A percentile compares a stretch with the other conserved stretches of the same genome.
phyloP scores from a whole-genome alignment of 306 rosid species.

The Rubus idaeus region DNA sequence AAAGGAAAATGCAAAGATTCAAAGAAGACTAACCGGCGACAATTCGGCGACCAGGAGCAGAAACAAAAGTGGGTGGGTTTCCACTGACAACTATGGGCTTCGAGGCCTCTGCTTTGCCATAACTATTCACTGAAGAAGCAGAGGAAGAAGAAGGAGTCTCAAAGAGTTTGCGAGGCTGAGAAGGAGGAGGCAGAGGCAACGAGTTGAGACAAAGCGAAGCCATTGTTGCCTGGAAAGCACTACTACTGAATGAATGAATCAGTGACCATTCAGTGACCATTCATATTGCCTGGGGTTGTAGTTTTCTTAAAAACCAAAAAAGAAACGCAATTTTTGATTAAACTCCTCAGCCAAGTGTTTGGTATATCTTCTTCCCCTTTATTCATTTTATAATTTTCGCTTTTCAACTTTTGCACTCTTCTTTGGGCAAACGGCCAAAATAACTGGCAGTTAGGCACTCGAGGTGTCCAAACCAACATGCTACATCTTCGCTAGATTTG shows the following conservation, averaged over 20 bases:
- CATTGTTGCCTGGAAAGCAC: constrained; percentile 40
- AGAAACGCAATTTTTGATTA: neutral
- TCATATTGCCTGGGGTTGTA: neutral
- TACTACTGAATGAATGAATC: neutral
- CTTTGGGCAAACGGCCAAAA: neutral
- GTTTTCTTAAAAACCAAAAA: neutral
- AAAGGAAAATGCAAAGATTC: neutral
- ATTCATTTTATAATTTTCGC: neutral
- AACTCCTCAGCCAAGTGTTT: constrained; percentile 32
- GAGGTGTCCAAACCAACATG: neutral
- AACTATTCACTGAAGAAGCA: constrained; percentile 40
- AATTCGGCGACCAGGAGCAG: constrained; percentile 92
- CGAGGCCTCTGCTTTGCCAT: constrained; percentile 23
- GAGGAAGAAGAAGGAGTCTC: constrained; percentile 33
- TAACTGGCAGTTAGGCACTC: neutral
- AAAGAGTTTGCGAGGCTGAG: constrained; percentile 51
- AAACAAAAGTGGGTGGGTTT: constrained; percentile 81
- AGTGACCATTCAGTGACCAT: constrained; percentile 20
- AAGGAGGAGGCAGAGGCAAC: constrained; percentile 48
- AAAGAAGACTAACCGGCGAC: constrained; percentile 68
- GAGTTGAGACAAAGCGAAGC: constrained; percentile 71
- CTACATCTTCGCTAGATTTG: neutral
- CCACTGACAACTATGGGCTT: constrained; percentile 85
- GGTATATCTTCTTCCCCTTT: neutral
- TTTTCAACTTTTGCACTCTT: neutral